phyloP scores from a whole-genome alignment of 805 yeast species.

The Candida coquimbonensis region DNA sequence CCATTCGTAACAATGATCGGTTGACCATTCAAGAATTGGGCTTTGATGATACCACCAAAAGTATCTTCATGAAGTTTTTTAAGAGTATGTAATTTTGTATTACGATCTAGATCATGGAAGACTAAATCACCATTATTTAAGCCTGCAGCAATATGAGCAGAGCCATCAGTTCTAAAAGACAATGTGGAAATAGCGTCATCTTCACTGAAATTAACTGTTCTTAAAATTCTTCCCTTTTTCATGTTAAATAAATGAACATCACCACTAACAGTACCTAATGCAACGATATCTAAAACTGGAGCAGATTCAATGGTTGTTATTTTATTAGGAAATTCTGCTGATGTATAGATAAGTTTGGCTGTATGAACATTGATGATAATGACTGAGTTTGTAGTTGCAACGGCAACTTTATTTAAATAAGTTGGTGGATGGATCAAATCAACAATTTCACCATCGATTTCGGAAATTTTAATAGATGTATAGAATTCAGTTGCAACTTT shows the following conservation, averaged over 20 bases:
- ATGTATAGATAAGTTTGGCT: conserved; percentile 59
- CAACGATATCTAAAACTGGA: conserved; percentile 81
- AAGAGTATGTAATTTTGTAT: conserved; percentile 68
- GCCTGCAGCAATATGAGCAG: conserved; percentile 76
- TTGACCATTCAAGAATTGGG: conserved; percentile 79
- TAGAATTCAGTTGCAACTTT: conserved; percentile 56
- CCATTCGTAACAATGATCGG: conserved; percentile 86
- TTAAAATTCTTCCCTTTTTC: conserved; percentile 51
- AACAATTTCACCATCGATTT: conserved; percentile 65
- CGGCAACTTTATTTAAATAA: conserved; percentile 79
- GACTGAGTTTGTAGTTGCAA: conserved; percentile 64
- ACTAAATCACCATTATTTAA: conserved; percentile 73
- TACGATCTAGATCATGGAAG: conserved; percentile 74
- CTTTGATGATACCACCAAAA: conserved; percentile 72
- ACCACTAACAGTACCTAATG: conserved; percentile 70
- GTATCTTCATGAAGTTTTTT: conserved; percentile 65
- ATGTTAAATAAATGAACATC: conserved; percentile 59
- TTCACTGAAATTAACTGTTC: conserved; percentile 36
- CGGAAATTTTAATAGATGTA: conserved; percentile 51
- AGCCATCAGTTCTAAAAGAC: conserved; percentile 89
- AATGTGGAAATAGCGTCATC: conserved; percentile 42
- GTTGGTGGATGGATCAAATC: conserved; percentile 81
- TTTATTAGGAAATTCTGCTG: conserved; percentile 45
- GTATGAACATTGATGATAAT: conserved; percentile 69
- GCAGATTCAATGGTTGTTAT: conserved; percentile 72